Evolutionary conservation across 139 green algal species (phyloP).

Genomic region (Coccomyxa sp.): DNA sequence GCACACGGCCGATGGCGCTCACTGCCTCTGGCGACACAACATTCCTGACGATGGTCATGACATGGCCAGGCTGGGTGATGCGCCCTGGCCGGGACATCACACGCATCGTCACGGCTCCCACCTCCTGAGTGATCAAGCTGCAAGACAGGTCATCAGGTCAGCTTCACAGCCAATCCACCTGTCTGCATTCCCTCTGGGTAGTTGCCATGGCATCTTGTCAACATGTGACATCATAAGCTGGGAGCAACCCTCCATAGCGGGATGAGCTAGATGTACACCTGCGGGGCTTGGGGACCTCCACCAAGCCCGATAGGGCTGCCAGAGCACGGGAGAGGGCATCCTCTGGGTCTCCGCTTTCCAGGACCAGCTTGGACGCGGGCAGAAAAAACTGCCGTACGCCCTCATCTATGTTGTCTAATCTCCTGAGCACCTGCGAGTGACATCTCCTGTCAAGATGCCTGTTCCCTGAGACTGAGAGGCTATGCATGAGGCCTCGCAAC

Average conservation of each 20-base stretch:
- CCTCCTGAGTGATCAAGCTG: constrained; percentile 55
- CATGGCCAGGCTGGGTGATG: constrained; percentile 38
- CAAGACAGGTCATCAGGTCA: neutral
- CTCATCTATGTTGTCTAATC: constrained; percentile 70
- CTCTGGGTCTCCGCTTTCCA: constrained; percentile 50
- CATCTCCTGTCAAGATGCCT: too few species aligned
- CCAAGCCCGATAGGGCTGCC: constrained; percentile 83
- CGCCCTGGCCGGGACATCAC: constrained; percentile 41
- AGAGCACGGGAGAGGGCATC: constrained; percentile 76
- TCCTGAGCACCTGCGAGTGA: constrained; percentile 47
- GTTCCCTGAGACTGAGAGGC: too few species aligned
- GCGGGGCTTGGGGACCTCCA: constrained; percentile 58
- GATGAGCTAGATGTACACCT: constrained; percentile 2
- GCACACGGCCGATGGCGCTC: constrained; percentile 51
- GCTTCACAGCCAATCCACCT: neutral
- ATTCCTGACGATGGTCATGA: constrained; percentile 44
- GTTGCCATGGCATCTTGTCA: neutral
- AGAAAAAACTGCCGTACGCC: constrained; percentile 80
- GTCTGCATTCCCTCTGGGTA: neutral
- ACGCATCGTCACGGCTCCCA: constrained; percentile 61
- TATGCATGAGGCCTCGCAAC: too few species aligned
- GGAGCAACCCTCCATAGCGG: neutral
- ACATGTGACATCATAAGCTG: neutral
- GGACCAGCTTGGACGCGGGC: constrained; percentile 67
- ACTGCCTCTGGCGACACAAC: constrained; percentile 19